Percentiles rank a stretch among this genome's conserved stretches.
These are phyloP conservation scores for Erigeron canadensis DNA, from an alignment of 129 eudicot species.

Conservation along the genomic window DNA sequence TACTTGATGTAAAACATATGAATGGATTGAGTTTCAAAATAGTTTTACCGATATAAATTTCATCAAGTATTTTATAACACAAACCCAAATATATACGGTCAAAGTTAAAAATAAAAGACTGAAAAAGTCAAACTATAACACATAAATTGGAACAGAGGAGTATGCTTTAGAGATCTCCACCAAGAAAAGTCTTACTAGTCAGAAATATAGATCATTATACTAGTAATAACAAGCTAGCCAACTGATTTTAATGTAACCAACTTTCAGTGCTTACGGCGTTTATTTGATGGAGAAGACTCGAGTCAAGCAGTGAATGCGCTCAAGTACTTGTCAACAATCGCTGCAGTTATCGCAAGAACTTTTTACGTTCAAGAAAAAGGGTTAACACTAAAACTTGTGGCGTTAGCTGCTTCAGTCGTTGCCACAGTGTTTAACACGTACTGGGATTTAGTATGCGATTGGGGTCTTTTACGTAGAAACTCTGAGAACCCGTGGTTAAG, in stretches of 20 bases:
- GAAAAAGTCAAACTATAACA: no score
- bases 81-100: no score
- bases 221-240: neutral
- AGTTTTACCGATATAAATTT: no score
- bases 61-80: no score
- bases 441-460: slow-evolving; percentile 72
- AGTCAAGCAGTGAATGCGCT: slow-evolving; percentile 52
- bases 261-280: slow-evolving; percentile 52
- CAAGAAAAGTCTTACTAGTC: neutral
- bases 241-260: neutral
- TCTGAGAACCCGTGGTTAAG: slow-evolving; percentile 39
- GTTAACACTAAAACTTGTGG: slow-evolving; percentile 35
- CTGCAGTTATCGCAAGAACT: slow-evolving; percentile 55
- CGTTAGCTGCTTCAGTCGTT: slow-evolving; percentile 42
- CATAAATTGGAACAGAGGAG: no score
- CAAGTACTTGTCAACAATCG: slow-evolving; percentile 55
- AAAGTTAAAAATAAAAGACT: no score
- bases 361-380: slow-evolving; percentile 40
- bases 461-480: slow-evolving; percentile 57
- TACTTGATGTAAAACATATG: no score
- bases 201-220: neutral
- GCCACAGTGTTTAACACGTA: slow-evolving; percentile 55
- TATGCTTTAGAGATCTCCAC: neutral
- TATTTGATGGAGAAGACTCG: slow-evolving; percentile 47
- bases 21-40: no score